Base-by-base conservation (phyloP, 129 eudicot species). In the Flaveria trinervia region DNA sequence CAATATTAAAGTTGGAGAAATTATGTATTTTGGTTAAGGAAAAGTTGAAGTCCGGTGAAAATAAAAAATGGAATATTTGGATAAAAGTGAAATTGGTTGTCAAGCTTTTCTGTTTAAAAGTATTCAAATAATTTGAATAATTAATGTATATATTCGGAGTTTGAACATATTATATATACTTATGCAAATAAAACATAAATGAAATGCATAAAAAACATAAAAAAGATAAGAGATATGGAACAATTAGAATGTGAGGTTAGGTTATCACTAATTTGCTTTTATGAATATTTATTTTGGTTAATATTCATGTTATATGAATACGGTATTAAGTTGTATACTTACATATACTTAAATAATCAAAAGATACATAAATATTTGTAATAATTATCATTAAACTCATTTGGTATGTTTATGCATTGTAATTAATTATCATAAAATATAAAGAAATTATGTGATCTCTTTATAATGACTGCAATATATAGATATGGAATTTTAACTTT, bases 51-150 rank as follows among this genome's bases (percentile, higher is more conserved):
- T 90, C 92, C 93, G 98, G 86, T 84, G 84, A 72, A 78, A 79
- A 78, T 74, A 78, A 72, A 82, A 85, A 71, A 10, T 20, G 66
- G 76, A 72, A 76, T 72, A 48, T 65, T 77, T 86, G 43, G 86
- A 90, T 85, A 82, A 93, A 90, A 85, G 92, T 88, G 89, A 90
- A 86, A 93, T 90, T 90, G 98, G 98, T 87, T 90, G 96, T 88
- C 96, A 90, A 88, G 85, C 71, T 70, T 51, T 73, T 73, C 83
- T 74, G 65, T 80, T 69, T 48, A 30, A 84, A 79, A 68, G 41
- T 68, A 66, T 66, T n/a, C 10, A 65, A 13, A 17, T 23, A 12
- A 14, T 18, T 10, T 61, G 14, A 30, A 57, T 62, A 49, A 1
- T 43, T 68, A n/a, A 52, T 36, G 2, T 41, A 22, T 72, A 77